Evolutionary conservation across 2,329 filamentous ascomycete genomes (phyloP).

Genomic region (Botrytis galanthina): DNA sequence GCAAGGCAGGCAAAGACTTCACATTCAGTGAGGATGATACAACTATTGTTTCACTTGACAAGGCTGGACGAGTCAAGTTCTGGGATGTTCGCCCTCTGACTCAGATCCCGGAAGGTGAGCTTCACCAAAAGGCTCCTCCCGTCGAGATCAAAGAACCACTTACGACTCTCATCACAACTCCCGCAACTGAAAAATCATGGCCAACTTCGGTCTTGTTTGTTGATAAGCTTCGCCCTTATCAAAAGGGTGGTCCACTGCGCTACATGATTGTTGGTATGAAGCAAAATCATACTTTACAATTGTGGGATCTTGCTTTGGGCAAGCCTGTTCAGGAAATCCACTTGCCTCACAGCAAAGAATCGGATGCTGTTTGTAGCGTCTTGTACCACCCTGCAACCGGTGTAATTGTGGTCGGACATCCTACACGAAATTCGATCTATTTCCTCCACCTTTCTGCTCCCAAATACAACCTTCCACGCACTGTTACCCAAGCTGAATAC

Average conservation of each 20-base stretch:
- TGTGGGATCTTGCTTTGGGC: conserved; percentile 94
- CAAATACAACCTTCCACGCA: conserved; percentile 76
- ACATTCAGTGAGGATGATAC: conserved; percentile 96
- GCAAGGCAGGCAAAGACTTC: conserved; percentile 98
- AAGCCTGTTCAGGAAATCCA: conserved; percentile 98
- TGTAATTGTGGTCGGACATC: conserved; percentile 92
- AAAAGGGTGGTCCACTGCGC: conserved; percentile 82
- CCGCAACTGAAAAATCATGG: conserved; percentile 89
- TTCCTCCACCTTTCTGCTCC: conserved; percentile 94
- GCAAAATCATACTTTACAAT: conserved; percentile 96
- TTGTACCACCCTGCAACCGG: conserved; percentile 89
- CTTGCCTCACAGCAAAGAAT: conserved; percentile 92
- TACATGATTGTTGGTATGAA: conserved; percentile 98
- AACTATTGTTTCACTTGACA: conserved; percentile 91
- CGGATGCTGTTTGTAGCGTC: conserved; percentile 96
- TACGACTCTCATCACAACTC: conserved; percentile 81
- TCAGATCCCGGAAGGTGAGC: conserved; percentile 38
- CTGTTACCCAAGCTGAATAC: conserved; percentile 84
- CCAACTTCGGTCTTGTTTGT: conserved; percentile 94
- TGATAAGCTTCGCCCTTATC: conserved; percentile 91
- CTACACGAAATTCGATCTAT: conserved; percentile 95
- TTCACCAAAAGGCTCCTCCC: conserved; percentile 35
- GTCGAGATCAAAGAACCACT: conserved; percentile 83
- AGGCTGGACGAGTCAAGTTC: conserved; percentile 93
- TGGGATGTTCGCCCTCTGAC: conserved; percentile 90